phyloP scores from a whole-genome alignment of 2,329 filamentous ascomycete genomes.

The Sordariomycetes sp. region DNA sequence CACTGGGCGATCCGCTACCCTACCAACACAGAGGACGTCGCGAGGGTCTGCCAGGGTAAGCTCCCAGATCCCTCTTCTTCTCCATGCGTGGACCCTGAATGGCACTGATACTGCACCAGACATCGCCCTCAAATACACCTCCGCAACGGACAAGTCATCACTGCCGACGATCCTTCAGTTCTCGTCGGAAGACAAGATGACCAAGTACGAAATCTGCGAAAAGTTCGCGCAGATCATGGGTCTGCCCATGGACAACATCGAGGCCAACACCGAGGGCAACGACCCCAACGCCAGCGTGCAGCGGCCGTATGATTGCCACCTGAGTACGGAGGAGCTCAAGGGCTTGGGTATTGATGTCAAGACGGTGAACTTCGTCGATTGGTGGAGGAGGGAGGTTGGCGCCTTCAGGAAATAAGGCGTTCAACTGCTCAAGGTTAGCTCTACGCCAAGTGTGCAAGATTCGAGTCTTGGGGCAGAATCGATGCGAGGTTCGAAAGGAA shows the following conservation, averaged over 20 bases:
- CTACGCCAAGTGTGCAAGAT: too few relatives aligned
- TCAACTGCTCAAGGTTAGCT: too few relatives aligned
- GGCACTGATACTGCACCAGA: conserved; percentile 34
- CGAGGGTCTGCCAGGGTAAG: conserved; percentile 61
- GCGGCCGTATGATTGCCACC: conserved; percentile 79
- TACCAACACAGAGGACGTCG: conserved; percentile 83
- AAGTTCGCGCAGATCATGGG: conserved; percentile 72
- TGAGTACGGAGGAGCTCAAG: conserved; percentile 66
- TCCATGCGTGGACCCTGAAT: conserved; percentile 2
- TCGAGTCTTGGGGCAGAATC: too few relatives aligned
- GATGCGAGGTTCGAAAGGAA: too few relatives aligned
- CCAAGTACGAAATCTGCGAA: conserved; percentile 84
- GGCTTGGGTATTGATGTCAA: conserved; percentile 66
- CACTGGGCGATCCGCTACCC: conserved; percentile 80
- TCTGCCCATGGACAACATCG: conserved; percentile 58
- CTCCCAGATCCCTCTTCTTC: conserved; percentile 8
- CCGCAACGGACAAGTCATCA: conserved; percentile 30
- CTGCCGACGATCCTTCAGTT: conserved; percentile 74
- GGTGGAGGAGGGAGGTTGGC: conserved; percentile 64
- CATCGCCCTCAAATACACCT: conserved; percentile 60
- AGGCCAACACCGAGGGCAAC: conserved; percentile 61
- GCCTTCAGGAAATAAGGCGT: conserved; percentile 51
- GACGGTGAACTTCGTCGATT: conserved; percentile 66
- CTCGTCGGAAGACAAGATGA: conserved; percentile 76
- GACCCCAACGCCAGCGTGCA: conserved; percentile 63